phyloP scores from a whole-genome alignment of 495 filamentous ascomycete species.

The Hyphodiscus hymeniophilus region DNA sequence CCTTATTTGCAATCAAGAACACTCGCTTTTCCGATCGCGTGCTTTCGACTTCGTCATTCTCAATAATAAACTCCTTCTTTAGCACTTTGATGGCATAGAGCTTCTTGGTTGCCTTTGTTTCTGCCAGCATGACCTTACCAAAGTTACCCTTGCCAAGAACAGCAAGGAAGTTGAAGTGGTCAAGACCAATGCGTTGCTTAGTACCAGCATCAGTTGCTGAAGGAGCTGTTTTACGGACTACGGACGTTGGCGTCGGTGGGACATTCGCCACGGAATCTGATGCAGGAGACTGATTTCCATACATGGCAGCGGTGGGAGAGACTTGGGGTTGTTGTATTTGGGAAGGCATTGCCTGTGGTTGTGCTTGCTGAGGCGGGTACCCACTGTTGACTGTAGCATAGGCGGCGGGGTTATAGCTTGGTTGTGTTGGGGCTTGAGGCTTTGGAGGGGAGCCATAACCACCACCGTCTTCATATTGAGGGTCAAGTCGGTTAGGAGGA shows the following conservation, averaged over 20 bases:
- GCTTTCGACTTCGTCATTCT: conserved; percentile 99
- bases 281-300: conserved; percentile 22
- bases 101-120: conserved; percentile 86
- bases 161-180: conserved; percentile 99
- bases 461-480: conserved; percentile 26
- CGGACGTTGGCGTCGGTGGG: conserved; percentile 17
- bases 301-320: conserved; percentile 31
- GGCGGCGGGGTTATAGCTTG: conserved; percentile 63
- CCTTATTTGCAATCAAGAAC: conserved; percentile 94
- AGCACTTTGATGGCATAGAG: conserved; percentile 98
- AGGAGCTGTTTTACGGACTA: conserved; percentile 43
- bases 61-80: conserved; percentile 99
- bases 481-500: conserved; percentile 7
- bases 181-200: conserved; percentile 78
- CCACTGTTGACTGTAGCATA: conserved; percentile 57
- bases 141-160: conserved; percentile 99
- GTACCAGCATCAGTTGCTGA: conserved; percentile 54
- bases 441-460: conserved; percentile 39
- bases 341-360: conserved; percentile 17
- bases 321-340: conserved; percentile 18
- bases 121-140: conserved; percentile 98
- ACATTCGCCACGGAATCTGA: conserved; percentile 1
- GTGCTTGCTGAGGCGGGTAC: conserved; percentile 30
- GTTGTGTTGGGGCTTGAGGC: conserved; percentile 41
- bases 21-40: conserved; percentile 96